Base-by-base conservation (phyloP, 345 rosid genomes). In the Gynandropsis gynandra region DNA sequence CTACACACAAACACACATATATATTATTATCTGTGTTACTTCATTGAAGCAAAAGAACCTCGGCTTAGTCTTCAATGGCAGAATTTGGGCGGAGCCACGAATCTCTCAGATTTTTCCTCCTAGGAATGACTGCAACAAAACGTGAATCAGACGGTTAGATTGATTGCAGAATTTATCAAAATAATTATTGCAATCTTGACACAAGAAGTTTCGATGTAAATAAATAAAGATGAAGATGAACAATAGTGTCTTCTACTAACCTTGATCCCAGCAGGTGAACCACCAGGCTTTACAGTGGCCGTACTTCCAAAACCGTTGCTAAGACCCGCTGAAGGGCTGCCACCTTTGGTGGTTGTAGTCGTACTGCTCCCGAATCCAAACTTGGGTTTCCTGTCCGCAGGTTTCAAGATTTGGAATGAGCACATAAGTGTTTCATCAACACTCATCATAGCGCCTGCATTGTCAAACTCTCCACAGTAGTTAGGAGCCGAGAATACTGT, bases 381-480 rank as follows among this genome's bases (percentile, higher is more conserved):
- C 66, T 65, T 72, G 7, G 63, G 1, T 59, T 73, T 75, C 66
- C 64, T 75, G 27, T 74, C 84, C 1, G 81, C 75, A 17, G 87
- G 82, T 66, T 80, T 83, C 50, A 83, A 55, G 51, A 80, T 80
- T 69, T 83, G 85, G 55, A 83, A 80, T 50, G 85, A 78, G 70
- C 92, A 83, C 85, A 83, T 76, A 43, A 83, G 65, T 1, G 87
- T 73, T 50, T 80, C 85, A 32, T 76, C 69, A 31, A 80, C 86
- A 50, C 80, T 80, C 90, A 80, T 82, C 86, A 80, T 82, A 35
- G 90, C 86, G 54, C 90, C 90, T 47, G 90, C 83, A 70, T 82
- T 82, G 62, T 80, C 90, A 58, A 80, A 82, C 55, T 82, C 90
- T 47, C 90, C 90, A 16, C 90, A 82, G 70, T 80, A 82, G 52